These are phyloP conservation scores for Neoboletus brunneissimus DNA, from an alignment of 768 basidiomycete genomes.

Conservation along the genomic window DNA sequence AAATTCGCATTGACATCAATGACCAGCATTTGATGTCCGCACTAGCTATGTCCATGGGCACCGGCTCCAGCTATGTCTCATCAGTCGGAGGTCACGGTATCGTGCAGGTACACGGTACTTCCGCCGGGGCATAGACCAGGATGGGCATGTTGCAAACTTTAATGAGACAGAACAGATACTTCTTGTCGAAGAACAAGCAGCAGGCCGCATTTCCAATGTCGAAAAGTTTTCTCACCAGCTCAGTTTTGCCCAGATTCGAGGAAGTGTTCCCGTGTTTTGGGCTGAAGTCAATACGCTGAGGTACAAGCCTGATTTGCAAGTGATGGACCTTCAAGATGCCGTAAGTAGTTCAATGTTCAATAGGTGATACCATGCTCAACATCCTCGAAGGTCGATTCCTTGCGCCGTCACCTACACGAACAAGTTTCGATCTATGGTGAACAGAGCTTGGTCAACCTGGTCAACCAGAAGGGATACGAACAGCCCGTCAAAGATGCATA, in stretches of 20 bases:
- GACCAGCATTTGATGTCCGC: constrained; percentile 81
- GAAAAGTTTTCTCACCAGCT: constrained; percentile 59
- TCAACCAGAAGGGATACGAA: constrained; percentile 93
- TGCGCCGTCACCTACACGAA: constrained; percentile 70
- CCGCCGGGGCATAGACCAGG: constrained; percentile 84
- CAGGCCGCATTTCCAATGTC: constrained; percentile 37
- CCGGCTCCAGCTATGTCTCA: constrained; percentile 78
- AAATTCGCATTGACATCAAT: constrained; percentile 1
- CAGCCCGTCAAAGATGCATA: constrained; percentile 94
- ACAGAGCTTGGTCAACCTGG: constrained; percentile 81
- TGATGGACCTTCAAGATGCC: constrained; percentile 90
- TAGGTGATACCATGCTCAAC: constrained; percentile 2
- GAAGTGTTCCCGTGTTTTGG: constrained; percentile 95
- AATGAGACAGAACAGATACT: constrained; percentile 97
- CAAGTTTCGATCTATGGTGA: constrained; percentile 74
- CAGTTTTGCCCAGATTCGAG: constrained; percentile 91
- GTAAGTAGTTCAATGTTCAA: constrained; percentile 43
- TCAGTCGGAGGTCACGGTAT: constrained; percentile 91
- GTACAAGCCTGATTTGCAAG: constrained; percentile 93
- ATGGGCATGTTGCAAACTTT: constrained; percentile 93
- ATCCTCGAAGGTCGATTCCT: constrained; percentile 56
- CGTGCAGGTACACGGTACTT: constrained; percentile 98
- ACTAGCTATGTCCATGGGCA: constrained; percentile 71
- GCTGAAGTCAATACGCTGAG: constrained; percentile 92
- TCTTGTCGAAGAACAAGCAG: constrained; percentile 61